Conservation (phyloP, 2,329 filamentous ascomycete genomes). For the Didymella keratinophila region DNA sequence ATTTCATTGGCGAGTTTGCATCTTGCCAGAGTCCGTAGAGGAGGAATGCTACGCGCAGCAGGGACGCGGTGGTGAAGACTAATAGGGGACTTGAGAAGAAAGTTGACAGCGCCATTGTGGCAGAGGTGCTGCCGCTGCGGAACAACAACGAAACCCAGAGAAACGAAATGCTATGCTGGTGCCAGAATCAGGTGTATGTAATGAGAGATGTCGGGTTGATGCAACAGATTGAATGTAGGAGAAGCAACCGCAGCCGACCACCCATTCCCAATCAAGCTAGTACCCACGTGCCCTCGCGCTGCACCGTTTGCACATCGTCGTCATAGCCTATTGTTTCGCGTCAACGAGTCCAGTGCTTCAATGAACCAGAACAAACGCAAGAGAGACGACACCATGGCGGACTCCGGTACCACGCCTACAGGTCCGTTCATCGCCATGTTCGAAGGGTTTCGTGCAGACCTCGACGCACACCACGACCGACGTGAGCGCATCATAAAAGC, state of each 20-base stretch:
- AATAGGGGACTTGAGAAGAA: constrained; percentile 46
- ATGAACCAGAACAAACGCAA: constrained; percentile 46
- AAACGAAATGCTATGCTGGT: neutral
- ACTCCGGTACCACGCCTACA: constrained; percentile 34
- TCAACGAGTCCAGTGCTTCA: constrained; percentile 6
- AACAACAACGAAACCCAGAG: neutral
- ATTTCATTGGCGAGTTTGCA: constrained; percentile 88
- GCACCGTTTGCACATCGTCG: constrained; percentile 34
- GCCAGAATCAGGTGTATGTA: neutral
- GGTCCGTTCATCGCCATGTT: constrained; percentile 74
- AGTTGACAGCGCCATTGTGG: constrained; percentile 37
- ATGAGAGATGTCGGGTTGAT: constrained; percentile 9
- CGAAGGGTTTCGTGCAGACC: constrained; percentile 80
- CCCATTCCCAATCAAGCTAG: constrained; percentile 29
- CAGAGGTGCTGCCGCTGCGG: neutral
- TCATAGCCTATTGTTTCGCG: constrained; percentile 6
- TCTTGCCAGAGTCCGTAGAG: constrained; percentile 94
- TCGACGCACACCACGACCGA: constrained; percentile 94
- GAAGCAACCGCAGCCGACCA: constrained; percentile 24
- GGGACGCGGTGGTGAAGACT: constrained; percentile 57
- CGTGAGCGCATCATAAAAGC: constrained; percentile 89
- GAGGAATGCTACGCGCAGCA: constrained; percentile 76
- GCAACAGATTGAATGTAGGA: neutral
- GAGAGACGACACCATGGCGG: constrained; percentile 48
- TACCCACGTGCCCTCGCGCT: constrained; percentile 33